Percentiles rank a stretch among this genome's conserved stretches.
phyloP scores from a whole-genome alignment of 441 rosid species.

The Macaranga tanarius region DNA sequence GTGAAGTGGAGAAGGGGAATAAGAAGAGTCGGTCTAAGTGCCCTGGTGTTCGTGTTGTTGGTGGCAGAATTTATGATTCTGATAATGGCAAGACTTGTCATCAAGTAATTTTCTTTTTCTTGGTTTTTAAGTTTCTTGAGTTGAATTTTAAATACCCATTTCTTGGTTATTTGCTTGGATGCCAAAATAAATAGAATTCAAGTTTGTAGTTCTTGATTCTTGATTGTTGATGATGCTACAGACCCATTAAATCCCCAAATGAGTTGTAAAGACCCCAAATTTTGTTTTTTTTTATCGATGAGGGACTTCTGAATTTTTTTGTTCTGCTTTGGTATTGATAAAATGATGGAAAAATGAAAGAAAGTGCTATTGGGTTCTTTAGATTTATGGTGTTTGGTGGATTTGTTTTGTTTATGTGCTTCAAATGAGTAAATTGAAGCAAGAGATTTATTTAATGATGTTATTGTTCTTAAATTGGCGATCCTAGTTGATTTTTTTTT shows the following conservation, averaged over 20 bases:
- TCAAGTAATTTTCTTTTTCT: slow-evolving; percentile 43
- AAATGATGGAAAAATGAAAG: slow-evolving; percentile 1
- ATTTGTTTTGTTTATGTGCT: background rate
- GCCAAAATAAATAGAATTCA: background rate
- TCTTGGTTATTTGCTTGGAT: background rate
- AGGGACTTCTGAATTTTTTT: background rate
- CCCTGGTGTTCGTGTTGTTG: slow-evolving; percentile 54
- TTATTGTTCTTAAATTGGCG: background rate
- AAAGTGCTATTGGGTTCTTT: background rate
- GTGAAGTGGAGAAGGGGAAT: background rate
- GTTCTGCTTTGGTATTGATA: background rate
- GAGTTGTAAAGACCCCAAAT: background rate
- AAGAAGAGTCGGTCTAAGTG: slow-evolving; percentile 32
- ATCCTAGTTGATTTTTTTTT: background rate
- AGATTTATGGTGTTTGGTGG: background rate
- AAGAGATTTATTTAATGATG: too few relatives aligned
- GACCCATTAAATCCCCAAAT: too few relatives aligned
- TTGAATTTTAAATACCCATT: background rate
- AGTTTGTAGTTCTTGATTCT: background rate
- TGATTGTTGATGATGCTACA: too few relatives aligned
- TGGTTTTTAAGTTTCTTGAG: background rate
- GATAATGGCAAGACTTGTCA: slow-evolving; percentile 72
- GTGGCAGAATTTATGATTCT: slow-evolving; percentile 54
- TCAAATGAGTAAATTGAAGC: background rate
- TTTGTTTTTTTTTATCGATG: too few relatives aligned